Evolutionary conservation across 331 rosid species (phyloP), one percentile per base, ranked within the genome.

Genomic region (Quercus phellos): DNA sequence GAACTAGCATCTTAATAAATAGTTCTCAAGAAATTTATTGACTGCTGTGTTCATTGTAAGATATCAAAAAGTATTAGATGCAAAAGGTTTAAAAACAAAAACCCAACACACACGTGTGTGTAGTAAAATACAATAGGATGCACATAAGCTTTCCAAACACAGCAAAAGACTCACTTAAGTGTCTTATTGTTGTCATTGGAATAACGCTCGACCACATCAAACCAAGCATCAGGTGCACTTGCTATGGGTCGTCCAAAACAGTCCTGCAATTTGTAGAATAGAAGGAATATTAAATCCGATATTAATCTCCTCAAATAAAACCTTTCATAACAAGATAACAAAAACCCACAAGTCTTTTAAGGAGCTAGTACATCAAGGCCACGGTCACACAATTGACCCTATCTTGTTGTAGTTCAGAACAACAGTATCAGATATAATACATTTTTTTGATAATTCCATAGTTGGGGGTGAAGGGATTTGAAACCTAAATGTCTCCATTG

Each of bases 141-240:
- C 42, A 22, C 51, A 22, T 43, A 59, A 18, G 60, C 38, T 19
- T 50, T 50, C 22, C 56, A 72, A 72, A 14, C 32, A 51, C 58
- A 72, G 4, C 11, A 54, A 63, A n/a, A 27, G 46, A 51, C 75
- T 67, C 73, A 87, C 97, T 86, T 90, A 16, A 94, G 84, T 13
- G 98, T 94, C 90, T 91, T 92, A 86, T 94, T 94, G 82, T 77
- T 85, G 84, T 94, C 98, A 76, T 92, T 88, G 32, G 98, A 94
- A 89, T 61, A 78, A 79, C 99, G 98, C 74, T 94, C 99, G 0
- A 94, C 97, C 63, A 94, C 97, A 81, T 94, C 97, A 85, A 94
- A 86, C 99, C 99, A 94, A 67, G 99, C 90, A 79, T 94, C 98
- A 27, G 98, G 99, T 81, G 98, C 97, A 84, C 99, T 94, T 22